Evolutionary conservation across 1,284 basidiomycete species (phyloP).

Genomic region (Papiliotrema terrestris): DNA sequence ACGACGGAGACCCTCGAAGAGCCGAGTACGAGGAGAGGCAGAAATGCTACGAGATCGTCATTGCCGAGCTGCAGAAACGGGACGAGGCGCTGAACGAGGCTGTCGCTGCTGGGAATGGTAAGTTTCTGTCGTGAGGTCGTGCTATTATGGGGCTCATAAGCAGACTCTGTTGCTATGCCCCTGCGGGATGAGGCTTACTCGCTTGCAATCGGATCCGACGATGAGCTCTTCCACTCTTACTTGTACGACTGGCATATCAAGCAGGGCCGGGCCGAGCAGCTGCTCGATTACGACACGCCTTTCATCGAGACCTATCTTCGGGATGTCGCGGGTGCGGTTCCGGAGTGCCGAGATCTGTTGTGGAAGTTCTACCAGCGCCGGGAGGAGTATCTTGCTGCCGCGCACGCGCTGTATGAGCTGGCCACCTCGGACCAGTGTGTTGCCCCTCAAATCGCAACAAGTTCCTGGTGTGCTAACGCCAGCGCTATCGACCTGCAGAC

Average conservation of each 20-base stretch:
- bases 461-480: neutral
- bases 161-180: conserved; percentile 6
- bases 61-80: conserved; percentile 75
- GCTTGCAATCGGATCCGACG: conserved; percentile 75
- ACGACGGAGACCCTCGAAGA: conserved; percentile 59
- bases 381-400: conserved; percentile 77
- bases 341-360: conserved; percentile 76
- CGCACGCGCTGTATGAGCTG: conserved; percentile 77
- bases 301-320: conserved; percentile 76
- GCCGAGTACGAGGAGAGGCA: conserved; percentile 61
- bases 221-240: conserved; percentile 90
- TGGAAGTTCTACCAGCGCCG: conserved; percentile 98
- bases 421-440: conserved; percentile 81
- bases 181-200: conserved; percentile 47
- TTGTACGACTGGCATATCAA: conserved; percentile 91
- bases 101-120: neutral
- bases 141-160: neutral
- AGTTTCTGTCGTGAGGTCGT: neutral
- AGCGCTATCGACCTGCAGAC: conserved; percentile 64
- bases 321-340: conserved; percentile 29
- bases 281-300: conserved; percentile 62
- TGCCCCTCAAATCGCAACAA: neutral
- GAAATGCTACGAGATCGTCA: conserved; percentile 75
- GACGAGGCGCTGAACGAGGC: conserved; percentile 56
- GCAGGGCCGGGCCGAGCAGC: conserved; percentile 74